Conservation (phyloP, 768 basidiomycete genomes). For the Mycena sanguinolenta region DNA sequence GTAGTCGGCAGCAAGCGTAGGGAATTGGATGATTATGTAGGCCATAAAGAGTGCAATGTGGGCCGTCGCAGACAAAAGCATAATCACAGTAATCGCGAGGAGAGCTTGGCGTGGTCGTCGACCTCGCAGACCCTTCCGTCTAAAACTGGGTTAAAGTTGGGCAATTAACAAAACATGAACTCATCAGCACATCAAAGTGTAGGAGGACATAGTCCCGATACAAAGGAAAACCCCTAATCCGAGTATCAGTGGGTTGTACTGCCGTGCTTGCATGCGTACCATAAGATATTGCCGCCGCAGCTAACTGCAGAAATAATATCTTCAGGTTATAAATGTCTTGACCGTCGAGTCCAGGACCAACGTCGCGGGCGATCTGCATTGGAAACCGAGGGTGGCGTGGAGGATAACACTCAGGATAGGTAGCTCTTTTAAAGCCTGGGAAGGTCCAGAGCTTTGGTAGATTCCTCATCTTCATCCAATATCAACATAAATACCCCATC, state of each 20-base stretch:
- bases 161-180: neutral
- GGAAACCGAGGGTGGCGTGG: neutral
- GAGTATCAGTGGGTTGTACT: neutral
- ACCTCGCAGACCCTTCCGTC: conserved; percentile 4
- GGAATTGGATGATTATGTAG: conserved; percentile 25
- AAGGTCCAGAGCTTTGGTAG: no score
- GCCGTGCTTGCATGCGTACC: conserved; percentile 1
- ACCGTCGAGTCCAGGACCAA: conserved; percentile 36
- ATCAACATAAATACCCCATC: no score
- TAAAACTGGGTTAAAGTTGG: neutral
- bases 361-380: conserved; percentile 25
- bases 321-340: conserved; percentile 28
- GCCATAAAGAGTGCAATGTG: conserved; percentile 22
- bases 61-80: conserved; percentile 7
- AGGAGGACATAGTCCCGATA: conserved; percentile 11
- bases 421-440: neutral
- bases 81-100: neutral
- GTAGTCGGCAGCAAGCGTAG: conserved; percentile 27
- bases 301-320: conserved; percentile 18
- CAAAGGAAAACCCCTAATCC: conserved; percentile 19
- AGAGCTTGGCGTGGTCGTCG: conserved; percentile 2
- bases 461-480: no score
- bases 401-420: neutral
- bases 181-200: conserved; percentile 25
- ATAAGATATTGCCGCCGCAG: conserved; percentile 26